Evolutionary conservation across 2,329 filamentous ascomycete genomes (phyloP), one percentile per base, ranked within the genome.

Genomic region (Gyromitra esculenta): DNA sequence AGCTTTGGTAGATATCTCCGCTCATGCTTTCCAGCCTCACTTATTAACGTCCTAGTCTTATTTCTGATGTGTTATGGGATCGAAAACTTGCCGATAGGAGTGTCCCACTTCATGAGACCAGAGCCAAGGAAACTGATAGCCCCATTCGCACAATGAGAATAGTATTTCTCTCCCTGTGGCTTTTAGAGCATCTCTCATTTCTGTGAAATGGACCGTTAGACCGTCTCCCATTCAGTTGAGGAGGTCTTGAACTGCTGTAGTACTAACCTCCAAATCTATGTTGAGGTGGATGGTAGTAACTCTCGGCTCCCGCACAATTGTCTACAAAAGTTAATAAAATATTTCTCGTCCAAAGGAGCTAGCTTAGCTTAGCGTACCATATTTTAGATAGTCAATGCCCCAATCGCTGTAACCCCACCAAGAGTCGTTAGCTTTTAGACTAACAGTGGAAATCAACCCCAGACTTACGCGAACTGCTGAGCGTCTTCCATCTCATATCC

Each of bases 401-500:
- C 62, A 68, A n/a, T 68, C 63, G 18, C 71, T 68, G 35, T 31
- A 21, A 15, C 9, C 9, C 57, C 18, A 50, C 18, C 37, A 37
- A 35, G 15, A 1, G 11, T 2, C 43, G 21, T n/a, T 48, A 41
- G 13, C 11, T 39, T 35, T 56, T 35, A 13, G 15, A n/a, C 13
- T 18, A 64, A 15, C 13, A 6, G 57, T 31, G 11, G 11, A 1
- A 13, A 4, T 45, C 43, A 5, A 45, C 5, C 5, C 57, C 31
- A 18, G 41, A 62, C 64, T 21, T 74, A 68, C 1, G 87, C 87
- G 80, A 85, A 88, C 0, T 85, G 84, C 11, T 85, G 81, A 0
- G 87, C 87, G 81, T 89, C 87, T 31, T 85, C 83, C 50, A 84
- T 83, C 79, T 89, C 88, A 79, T 87, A 84, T 4, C 85, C 87